Percentiles rank a stretch among this genome's conserved stretches.
These are phyloP conservation scores for Penstemon davidsonii DNA, from an alignment of 257 asterid species.

Conservation along the genomic window DNA sequence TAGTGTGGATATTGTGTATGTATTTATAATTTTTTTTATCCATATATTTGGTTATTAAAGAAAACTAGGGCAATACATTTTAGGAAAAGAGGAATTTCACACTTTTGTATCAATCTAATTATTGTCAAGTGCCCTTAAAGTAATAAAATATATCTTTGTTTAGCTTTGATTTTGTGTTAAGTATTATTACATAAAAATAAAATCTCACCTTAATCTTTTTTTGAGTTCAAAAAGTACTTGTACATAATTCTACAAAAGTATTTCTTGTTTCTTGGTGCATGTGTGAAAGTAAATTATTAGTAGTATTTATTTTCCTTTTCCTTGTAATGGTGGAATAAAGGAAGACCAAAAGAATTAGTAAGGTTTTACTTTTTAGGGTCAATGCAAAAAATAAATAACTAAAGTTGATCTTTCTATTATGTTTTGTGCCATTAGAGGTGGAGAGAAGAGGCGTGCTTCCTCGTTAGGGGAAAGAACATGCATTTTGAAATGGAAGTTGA, in stretches of 20 bases:
- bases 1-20: too few species aligned
- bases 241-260: neutral
- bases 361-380: neutral
- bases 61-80: too few species aligned
- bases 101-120: too few species aligned
- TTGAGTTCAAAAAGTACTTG: neutral
- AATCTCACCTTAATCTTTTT: neutral
- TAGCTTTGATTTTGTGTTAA: neutral
- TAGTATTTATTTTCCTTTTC: too few species aligned
- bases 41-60: too few species aligned
- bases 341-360: neutral
- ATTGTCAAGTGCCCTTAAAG: too few species aligned
- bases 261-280: too few species aligned
- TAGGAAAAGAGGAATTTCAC: too few species aligned
- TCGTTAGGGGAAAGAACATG: conserved; percentile 27
- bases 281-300: too few species aligned
- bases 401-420: neutral
- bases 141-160: too few species aligned
- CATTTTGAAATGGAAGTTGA: conserved; percentile 16
- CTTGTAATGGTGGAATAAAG: too few species aligned
- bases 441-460: conserved; percentile 30
- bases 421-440: conserved; percentile 1
- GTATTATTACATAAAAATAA: neutral
- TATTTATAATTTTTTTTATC: neutral
- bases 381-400: neutral